A percentile compares a stretch with the other conserved stretches of the same genome.
phyloP scores from a whole-genome alignment of 208 protist genomes.

The Leptomonas pyrrhocoris region DNA sequence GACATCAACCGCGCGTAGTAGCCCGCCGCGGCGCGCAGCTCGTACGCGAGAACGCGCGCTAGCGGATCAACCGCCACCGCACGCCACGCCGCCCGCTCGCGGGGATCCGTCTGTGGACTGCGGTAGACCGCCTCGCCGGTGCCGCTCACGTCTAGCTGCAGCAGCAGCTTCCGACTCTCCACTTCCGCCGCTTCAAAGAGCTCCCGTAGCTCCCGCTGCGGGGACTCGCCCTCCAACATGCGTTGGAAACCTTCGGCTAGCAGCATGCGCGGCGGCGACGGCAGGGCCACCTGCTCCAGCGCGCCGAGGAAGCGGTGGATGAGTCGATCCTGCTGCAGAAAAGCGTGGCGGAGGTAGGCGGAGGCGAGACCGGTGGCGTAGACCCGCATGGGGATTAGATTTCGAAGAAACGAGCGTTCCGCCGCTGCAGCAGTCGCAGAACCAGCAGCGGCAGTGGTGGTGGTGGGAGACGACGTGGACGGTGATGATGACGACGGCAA shows the following conservation, averaged over 20 bases:
- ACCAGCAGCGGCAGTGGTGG: background rate
- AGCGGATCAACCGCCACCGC: slow-evolving; percentile 63
- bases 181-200: slow-evolving; percentile 80
- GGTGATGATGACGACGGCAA: background rate
- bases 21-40: slow-evolving; percentile 68
- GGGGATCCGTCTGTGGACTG: background rate
- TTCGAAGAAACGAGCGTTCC: slow-evolving; percentile 72
- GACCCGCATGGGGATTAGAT: slow-evolving; percentile 78
- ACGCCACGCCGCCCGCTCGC: slow-evolving; percentile 34
- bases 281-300: slow-evolving; percentile 75
- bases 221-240: slow-evolving; percentile 64
- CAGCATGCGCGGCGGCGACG: slow-evolving; percentile 78
- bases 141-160: slow-evolving; percentile 35
- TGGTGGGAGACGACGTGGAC: background rate
- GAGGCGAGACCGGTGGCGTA: slow-evolving; percentile 57
- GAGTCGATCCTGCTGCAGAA: slow-evolving; percentile 69
- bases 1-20: slow-evolving; percentile 71
- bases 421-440: background rate
- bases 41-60: slow-evolving; percentile 67
- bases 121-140: slow-evolving; percentile 3
- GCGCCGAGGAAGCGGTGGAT: slow-evolving; percentile 59
- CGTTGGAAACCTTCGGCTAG: slow-evolving; percentile 82
- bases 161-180: slow-evolving; percentile 57
- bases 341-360: slow-evolving; percentile 68
- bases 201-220: slow-evolving; percentile 78